Percentiles rank a stretch among this genome's conserved stretches.
Evolutionary conservation across 176 grass and related monocot species (phyloP).

Genomic region (Triticum turgidum): DNA sequence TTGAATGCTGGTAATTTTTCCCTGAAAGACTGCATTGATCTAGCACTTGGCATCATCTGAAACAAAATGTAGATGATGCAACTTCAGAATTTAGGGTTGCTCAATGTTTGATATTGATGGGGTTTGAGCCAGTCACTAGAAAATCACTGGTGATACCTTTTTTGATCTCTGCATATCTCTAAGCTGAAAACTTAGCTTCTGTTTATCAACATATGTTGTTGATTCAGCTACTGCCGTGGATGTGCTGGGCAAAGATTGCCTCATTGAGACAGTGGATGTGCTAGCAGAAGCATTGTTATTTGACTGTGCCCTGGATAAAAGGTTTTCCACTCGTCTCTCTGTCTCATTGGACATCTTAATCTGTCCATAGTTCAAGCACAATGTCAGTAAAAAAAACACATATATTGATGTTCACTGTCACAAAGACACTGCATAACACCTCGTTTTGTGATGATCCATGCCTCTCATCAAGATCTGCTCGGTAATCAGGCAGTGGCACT

Average conservation of each 20-base stretch:
- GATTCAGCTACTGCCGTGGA: slow-evolving; percentile 36
- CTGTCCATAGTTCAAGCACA: slow-evolving; percentile 51
- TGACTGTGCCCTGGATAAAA: slow-evolving; percentile 62
- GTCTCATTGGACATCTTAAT: slow-evolving; percentile 97
- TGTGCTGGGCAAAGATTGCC: slow-evolving; percentile 39
- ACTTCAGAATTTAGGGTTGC: background rate
- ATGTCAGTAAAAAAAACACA: slow-evolving; percentile 31
- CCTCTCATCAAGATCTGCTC: slow-evolving; percentile 90
- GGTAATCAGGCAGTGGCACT: slow-evolving; percentile 89
- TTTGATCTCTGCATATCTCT: slow-evolving; percentile 78
- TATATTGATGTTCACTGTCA: slow-evolving; percentile 10
- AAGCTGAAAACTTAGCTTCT: slow-evolving; percentile 69
- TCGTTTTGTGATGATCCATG: slow-evolving; percentile 95
- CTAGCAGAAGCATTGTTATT: slow-evolving; percentile 48
- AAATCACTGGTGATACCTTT: slow-evolving; percentile 52
- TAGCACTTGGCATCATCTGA: slow-evolving; percentile 62
- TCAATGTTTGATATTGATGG: background rate
- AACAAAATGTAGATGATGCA: slow-evolving; percentile 15
- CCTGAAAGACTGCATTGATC: slow-evolving; percentile 82
- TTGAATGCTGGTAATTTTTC: slow-evolving; percentile 83
- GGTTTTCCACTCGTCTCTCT: slow-evolving; percentile 80
- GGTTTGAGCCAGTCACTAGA: background rate
- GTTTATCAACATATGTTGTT: slow-evolving; percentile 47
- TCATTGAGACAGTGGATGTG: slow-evolving; percentile 35
- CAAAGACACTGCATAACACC: slow-evolving; percentile 49